Evolutionary conservation across 2,329 filamentous ascomycete species (phyloP).

Genomic region (Penicillium sp.): DNA sequence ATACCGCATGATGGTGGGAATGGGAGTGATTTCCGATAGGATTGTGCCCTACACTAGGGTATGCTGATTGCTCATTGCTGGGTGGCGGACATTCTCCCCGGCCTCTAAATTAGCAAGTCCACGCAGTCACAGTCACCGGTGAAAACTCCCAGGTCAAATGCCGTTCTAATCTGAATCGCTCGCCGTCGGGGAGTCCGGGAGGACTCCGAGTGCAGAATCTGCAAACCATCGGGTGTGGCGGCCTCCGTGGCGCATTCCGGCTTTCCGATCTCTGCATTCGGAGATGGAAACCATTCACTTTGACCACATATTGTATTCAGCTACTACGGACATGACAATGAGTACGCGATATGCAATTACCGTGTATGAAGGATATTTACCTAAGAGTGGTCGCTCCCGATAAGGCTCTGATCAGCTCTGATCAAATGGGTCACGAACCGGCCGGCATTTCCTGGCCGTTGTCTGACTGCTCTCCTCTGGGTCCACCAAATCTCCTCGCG

Average conservation of each 20-base stretch:
- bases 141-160: not conserved
- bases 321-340: not conserved
- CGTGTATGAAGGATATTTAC: too few species aligned
- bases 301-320: not conserved
- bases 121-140: not conserved
- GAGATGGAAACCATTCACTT: not conserved
- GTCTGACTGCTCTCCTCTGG: constrained; percentile 9
- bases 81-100: not conserved
- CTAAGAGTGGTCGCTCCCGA: not conserved
- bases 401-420: too few species aligned
- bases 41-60: too few species aligned
- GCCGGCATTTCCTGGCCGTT: constrained; percentile 2
- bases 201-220: constrained; percentile 1
- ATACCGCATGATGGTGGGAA: not conserved
- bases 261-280: not conserved
- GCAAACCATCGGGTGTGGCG: constrained; percentile 1
- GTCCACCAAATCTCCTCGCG: not conserved
- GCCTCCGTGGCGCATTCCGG: constrained; percentile 1
- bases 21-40: not conserved
- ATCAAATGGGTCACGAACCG: not conserved
- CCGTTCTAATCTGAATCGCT: not conserved
- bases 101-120: not conserved
- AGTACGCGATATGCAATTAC: too few species aligned
- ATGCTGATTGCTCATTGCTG: not conserved
- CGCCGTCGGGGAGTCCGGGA: not conserved